Percentiles rank a stretch among this genome's conserved stretches.
Conservation (phyloP, 2,329 filamentous ascomycete species). For the Thielaviopsis populi region DNA sequence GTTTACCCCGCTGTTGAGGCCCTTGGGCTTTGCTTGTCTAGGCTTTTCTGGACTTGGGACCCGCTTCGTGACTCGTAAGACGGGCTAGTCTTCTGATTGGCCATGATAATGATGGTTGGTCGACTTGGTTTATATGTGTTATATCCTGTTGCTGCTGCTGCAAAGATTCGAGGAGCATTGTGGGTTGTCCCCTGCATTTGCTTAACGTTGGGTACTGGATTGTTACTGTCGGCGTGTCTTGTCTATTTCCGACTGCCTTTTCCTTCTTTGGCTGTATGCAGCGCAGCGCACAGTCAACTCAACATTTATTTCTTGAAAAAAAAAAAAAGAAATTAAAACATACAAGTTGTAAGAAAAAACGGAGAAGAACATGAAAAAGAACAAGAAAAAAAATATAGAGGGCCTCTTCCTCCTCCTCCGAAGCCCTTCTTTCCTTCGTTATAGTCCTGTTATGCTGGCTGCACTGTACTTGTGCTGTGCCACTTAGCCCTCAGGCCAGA, state of each 20-base stretch:
- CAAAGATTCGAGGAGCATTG: no score
- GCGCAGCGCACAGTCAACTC: no score
- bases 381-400: no score
- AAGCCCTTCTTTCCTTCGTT: background rate
- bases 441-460: background rate
- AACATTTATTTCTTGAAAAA: no score
- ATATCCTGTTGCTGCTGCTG: no score
- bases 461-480: background rate
- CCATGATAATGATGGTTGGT: background rate
- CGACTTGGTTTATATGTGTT: background rate
- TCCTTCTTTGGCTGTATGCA: no score
- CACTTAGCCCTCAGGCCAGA: background rate
- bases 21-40: background rate
- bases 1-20: conserved; percentile 14
- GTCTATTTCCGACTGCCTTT: background rate
- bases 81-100: background rate
- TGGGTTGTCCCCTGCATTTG: no score
- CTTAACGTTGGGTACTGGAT: no score
- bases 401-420: background rate
- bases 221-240: background rate
- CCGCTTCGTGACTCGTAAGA: conserved; percentile 11
- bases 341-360: no score
- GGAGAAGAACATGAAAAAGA: no score
- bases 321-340: no score
- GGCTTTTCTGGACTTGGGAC: background rate